These are phyloP conservation scores for Tulasnella sp. DNA, from an alignment of 768 basidiomycete species.

Conservation along the genomic window DNA sequence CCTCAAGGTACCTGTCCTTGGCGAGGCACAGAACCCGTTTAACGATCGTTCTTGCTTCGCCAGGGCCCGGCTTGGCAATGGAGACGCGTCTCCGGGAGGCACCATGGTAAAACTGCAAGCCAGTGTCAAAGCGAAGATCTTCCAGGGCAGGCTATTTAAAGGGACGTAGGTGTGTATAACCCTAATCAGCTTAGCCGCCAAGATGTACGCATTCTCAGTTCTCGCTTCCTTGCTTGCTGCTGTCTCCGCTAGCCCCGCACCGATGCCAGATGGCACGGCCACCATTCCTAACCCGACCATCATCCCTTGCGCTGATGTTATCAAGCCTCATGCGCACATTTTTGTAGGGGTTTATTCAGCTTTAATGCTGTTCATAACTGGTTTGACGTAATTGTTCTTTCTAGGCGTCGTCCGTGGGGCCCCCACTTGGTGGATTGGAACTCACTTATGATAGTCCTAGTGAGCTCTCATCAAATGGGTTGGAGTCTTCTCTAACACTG, in stretches of 20 bases:
- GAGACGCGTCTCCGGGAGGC: background rate
- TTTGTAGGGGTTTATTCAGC: background rate
- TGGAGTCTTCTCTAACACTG: background rate
- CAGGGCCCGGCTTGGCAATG: background rate
- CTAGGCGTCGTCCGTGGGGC: background rate
- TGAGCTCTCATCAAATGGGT: background rate
- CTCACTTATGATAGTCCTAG: background rate
- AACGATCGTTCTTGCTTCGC: background rate
- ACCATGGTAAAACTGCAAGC: background rate
- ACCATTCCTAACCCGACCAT: background rate
- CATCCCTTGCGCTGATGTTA: background rate
- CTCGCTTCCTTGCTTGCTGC: background rate
- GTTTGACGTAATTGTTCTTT: background rate
- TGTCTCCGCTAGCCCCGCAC: background rate
- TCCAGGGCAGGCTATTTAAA: background rate
- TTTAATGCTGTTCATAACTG: background rate
- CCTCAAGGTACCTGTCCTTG: background rate
- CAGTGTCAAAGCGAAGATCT: background rate
- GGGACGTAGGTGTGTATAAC: background rate
- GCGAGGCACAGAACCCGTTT: constrained; percentile 6
- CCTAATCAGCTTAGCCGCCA: background rate
- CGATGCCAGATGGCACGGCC: background rate
- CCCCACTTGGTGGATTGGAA: background rate
- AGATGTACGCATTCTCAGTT: background rate
- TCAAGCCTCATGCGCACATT: background rate